phyloP scores from a whole-genome alignment of 768 basidiomycete species.

The Suillus variegatus region DNA sequence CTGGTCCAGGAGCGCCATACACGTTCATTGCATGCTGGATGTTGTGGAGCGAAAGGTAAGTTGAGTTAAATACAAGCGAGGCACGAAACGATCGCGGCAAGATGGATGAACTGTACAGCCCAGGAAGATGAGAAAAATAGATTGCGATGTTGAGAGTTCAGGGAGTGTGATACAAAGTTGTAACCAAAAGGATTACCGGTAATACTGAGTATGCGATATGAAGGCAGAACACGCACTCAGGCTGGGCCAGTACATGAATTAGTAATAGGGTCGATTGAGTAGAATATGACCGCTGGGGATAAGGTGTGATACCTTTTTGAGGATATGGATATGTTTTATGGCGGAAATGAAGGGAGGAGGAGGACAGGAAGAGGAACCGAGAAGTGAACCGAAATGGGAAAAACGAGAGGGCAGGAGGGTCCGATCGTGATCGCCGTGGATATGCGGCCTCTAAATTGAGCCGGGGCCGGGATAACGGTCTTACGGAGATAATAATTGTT shows the following conservation, averaged over 20 bases:
- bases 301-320: neutral
- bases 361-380: neutral
- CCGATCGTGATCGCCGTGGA: constrained; percentile 7
- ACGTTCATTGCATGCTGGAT: too few species aligned
- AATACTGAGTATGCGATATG: neutral
- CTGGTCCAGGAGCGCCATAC: too few species aligned
- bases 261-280: too few species aligned
- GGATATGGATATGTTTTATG: too few species aligned
- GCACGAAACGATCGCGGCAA: too few species aligned
- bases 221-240: too few species aligned
- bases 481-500: constrained; percentile 6
- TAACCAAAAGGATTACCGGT: too few species aligned
- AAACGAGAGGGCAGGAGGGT: neutral
- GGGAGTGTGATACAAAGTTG: neutral
- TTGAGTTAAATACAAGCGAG: too few species aligned
- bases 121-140: neutral
- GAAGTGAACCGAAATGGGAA: neutral
- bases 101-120: too few species aligned
- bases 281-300: neutral
- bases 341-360: neutral
- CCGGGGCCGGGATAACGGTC: constrained; percentile 1
- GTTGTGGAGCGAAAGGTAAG: too few species aligned
- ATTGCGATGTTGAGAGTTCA: neutral
- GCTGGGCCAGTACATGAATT: too few species aligned
- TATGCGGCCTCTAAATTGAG: constrained; percentile 9